phyloP scores from a whole-genome alignment of 345 rosid genomes.

The Rhodamnia argentea region DNA sequence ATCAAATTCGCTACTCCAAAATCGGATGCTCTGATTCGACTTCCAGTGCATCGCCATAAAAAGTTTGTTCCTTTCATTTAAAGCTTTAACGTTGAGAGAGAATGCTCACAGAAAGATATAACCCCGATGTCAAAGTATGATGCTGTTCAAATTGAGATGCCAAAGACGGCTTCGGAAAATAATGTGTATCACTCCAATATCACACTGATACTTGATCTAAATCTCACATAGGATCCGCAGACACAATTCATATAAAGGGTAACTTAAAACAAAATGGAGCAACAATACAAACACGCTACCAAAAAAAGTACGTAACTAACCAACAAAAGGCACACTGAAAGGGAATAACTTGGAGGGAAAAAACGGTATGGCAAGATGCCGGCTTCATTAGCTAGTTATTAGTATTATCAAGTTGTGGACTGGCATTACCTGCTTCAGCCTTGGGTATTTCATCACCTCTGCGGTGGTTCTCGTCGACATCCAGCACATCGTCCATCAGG shows the following conservation, averaged over 20 bases:
- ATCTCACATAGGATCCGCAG: not conserved
- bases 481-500: constrained; percentile 81
- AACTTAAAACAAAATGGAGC: not conserved
- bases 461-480: constrained; percentile 45
- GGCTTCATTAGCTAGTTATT: constrained; percentile 3
- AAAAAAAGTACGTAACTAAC: not conserved
- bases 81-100: not conserved
- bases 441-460: constrained; percentile 42
- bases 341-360: not conserved
- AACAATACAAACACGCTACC: not conserved
- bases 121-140: not conserved
- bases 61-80: not conserved
- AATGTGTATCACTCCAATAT: not conserved
- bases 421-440: constrained; percentile 17
- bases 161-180: not conserved
- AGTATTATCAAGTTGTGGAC: constrained; percentile 11
- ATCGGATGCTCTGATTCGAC: no score
- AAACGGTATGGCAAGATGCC: not conserved
- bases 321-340: not conserved
- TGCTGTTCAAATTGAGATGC: not conserved
- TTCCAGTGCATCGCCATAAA: not conserved
- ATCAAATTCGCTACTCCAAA: no score
- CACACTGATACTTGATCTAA: not conserved
- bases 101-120: not conserved
- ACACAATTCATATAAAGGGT: not conserved